Evolutionary conservation across 768 basidiomycete species (phyloP).

Genomic region (Saitozyma podzolica): DNA sequence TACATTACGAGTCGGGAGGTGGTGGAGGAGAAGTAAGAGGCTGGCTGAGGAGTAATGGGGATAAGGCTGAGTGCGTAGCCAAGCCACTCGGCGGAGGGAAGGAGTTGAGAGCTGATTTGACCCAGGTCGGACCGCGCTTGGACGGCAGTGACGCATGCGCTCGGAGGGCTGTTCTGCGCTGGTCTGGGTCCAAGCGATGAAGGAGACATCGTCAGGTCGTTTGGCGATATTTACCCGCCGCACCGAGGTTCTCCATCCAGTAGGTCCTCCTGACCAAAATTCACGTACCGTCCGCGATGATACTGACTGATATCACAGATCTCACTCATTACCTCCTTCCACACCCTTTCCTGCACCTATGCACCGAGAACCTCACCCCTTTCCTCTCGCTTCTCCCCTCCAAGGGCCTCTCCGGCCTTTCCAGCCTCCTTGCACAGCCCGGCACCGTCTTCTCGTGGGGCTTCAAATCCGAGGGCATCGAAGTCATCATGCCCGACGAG

Average conservation of each 20-base stretch:
- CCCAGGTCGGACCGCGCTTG: constrained; percentile 72
- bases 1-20: constrained; percentile 67
- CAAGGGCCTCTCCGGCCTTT: constrained; percentile 81
- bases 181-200: constrained; percentile 64
- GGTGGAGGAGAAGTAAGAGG: constrained; percentile 88
- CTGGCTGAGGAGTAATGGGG: constrained; percentile 71
- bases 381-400: constrained; percentile 94
- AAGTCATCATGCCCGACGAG: constrained; percentile 37
- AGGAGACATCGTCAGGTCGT: constrained; percentile 29
- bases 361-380: constrained; percentile 95
- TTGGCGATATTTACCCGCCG: constrained; percentile 39
- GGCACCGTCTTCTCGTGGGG: constrained; percentile 43
- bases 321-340: constrained; percentile 52
- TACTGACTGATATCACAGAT: constrained; percentile 10
- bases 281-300: constrained; percentile 37
- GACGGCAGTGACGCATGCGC: constrained; percentile 79
- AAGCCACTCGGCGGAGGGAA: constrained; percentile 30
- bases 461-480: constrained; percentile 43
- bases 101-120: constrained; percentile 29
- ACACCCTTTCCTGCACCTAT: constrained; percentile 73
- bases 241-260: constrained; percentile 9
- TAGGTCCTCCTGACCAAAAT: constrained; percentile 10
- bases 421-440: constrained; percentile 61
- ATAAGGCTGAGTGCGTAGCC: constrained; percentile 8
- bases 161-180: constrained; percentile 93